Evolutionary conservation across 2,329 filamentous ascomycete genomes (phyloP).

Genomic region (Aspergillus fumigatiaffinis): DNA sequence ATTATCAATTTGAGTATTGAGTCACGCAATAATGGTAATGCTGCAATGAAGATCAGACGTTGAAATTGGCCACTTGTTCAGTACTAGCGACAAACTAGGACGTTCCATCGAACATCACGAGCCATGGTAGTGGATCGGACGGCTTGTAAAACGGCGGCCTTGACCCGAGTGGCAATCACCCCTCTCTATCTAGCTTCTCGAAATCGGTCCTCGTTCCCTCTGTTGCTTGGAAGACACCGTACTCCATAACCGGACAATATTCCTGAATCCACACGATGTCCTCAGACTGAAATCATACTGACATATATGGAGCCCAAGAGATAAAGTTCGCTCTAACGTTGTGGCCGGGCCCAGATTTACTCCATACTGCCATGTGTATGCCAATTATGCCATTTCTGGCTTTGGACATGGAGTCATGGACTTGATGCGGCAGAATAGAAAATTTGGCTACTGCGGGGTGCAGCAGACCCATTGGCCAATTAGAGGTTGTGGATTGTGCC

Average conservation of each 20-base stretch:
- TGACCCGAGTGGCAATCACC: not conserved
- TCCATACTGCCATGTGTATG: not conserved
- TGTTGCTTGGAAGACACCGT: not conserved
- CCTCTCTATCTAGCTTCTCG: not conserved
- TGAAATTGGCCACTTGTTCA: conserved; percentile 11
- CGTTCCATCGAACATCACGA: conserved; percentile 6
- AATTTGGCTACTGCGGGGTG: conserved; percentile 11
- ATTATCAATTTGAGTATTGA: not conserved
- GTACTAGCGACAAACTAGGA: not conserved
- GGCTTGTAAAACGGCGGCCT: not conserved
- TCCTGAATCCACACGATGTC: not conserved
- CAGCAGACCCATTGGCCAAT: conserved; percentile 13
- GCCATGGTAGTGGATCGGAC: conserved; percentile 10
- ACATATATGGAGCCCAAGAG: not conserved
- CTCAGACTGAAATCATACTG: not conserved
- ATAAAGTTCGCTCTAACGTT: not conserved
- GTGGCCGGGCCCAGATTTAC: not conserved
- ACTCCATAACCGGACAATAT: not conserved
- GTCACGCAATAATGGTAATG: not conserved
- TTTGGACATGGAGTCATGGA: conserved; percentile 1
- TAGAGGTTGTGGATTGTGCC: not conserved
- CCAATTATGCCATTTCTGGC: not conserved
- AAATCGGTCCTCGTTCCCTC: not conserved
- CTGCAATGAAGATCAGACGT: not conserved
- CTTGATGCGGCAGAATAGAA: not conserved